phyloP scores from a whole-genome alignment of 257 asterid genomes.

The Euphrasia confusa region DNA sequence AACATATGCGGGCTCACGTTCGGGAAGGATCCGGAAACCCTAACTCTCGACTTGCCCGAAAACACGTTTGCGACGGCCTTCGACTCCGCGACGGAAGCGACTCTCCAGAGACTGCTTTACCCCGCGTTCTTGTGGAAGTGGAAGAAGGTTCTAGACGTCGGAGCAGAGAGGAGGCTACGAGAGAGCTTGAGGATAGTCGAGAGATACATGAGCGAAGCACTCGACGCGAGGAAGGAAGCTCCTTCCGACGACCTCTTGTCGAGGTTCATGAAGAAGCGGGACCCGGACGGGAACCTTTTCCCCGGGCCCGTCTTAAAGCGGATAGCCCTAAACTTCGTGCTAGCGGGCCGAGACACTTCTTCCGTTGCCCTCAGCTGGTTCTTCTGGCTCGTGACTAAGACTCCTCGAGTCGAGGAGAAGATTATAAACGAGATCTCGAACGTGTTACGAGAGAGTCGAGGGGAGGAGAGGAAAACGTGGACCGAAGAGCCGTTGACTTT shows the following conservation, averaged over 20 bases:
- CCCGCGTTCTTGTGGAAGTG: conserved; percentile 71
- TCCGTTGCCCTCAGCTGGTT: conserved; percentile 93
- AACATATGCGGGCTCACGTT: conserved; percentile 81
- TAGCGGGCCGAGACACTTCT: conserved; percentile 83
- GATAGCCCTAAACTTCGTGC: conserved; percentile 74
- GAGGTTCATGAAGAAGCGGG: conserved; percentile 69
- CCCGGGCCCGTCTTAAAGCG: conserved; percentile 52
- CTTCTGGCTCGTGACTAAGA: conserved; percentile 72
- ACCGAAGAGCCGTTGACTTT: conserved; percentile 63
- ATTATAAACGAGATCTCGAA: conserved; percentile 45
- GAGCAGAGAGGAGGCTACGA: conserved; percentile 50
- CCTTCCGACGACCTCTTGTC: conserved; percentile 76
- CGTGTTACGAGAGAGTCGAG: conserved; percentile 43
- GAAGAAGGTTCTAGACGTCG: conserved; percentile 50
- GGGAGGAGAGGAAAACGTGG: conserved; percentile 47
- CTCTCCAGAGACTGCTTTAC: conserved; percentile 61
- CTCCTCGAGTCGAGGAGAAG: conserved; percentile 42
- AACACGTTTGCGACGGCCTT: conserved; percentile 67
- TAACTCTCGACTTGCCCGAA: conserved; percentile 68
- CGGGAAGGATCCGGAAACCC: conserved; percentile 81
- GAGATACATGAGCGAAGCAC: conserved; percentile 66
- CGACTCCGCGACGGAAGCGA: conserved; percentile 84
- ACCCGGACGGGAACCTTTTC: conserved; percentile 46
- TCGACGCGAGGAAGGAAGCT: conserved; percentile 55
- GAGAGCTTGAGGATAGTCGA: conserved; percentile 56